Evolutionary conservation across 208 protist species (phyloP).

Genomic region (Herpetomonas samuelpessoai): DNA sequence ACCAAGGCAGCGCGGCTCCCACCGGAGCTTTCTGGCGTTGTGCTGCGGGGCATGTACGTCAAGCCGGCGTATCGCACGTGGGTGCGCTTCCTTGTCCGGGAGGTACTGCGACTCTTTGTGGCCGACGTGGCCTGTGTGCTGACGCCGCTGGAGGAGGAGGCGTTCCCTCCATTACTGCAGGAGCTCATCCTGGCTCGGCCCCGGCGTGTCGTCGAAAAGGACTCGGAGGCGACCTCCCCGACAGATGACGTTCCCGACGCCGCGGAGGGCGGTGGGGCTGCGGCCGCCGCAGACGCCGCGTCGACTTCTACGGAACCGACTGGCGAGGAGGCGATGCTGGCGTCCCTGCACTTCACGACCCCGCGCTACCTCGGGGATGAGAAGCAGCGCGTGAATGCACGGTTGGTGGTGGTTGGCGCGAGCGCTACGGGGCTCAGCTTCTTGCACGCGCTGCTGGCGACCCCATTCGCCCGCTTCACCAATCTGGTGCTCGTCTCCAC

Average conservation of each 20-base stretch:
- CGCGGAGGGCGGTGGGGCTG: background rate
- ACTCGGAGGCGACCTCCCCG: constrained; percentile 1
- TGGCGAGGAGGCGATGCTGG: constrained; percentile 27
- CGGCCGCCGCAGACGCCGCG: constrained; percentile 5
- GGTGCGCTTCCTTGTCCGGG: constrained; percentile 74
- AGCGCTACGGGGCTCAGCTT: constrained; percentile 72
- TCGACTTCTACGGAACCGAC: background rate
- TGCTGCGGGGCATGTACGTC: constrained; percentile 74
- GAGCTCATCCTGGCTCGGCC: constrained; percentile 46
- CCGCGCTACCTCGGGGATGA: constrained; percentile 73
- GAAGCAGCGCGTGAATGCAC: constrained; percentile 71
- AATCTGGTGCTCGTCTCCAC: constrained; percentile 88
- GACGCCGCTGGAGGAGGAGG: constrained; percentile 18
- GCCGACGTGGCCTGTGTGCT: constrained; percentile 58
- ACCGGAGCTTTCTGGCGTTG: constrained; percentile 39
- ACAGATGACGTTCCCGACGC: background rate
- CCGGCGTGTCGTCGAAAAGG: constrained; percentile 69
- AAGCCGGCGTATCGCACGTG: constrained; percentile 50
- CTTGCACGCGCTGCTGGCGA: constrained; percentile 69
- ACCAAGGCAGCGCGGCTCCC: constrained; percentile 38
- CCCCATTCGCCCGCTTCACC: constrained; percentile 81
- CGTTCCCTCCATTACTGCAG: constrained; percentile 39
- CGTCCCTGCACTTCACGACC: constrained; percentile 72
- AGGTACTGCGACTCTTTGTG: constrained; percentile 58
- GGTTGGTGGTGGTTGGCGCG: constrained; percentile 85